A percentile compares a stretch with the other conserved stretches of the same genome.
Evolutionary conservation across 306 rosid species (phyloP).

Genomic region (Rosa persica): DNA sequence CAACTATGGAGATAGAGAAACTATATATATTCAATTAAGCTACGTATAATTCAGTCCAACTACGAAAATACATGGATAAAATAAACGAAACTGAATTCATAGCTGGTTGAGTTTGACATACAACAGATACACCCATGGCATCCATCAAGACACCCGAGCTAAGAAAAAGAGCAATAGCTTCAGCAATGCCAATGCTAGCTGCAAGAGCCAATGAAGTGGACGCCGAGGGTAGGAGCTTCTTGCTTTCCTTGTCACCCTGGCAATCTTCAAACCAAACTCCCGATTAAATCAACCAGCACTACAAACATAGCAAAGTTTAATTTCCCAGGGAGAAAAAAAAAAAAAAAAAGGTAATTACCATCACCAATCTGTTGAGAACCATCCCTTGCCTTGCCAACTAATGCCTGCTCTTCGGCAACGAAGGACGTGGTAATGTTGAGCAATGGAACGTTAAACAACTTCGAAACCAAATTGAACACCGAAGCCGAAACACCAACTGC

Average conservation of each 20-base stretch:
- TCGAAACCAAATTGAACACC: constrained; percentile 80
- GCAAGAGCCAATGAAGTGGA: constrained; percentile 86
- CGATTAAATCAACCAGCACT: constrained; percentile 9
- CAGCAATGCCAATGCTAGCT: constrained; percentile 79
- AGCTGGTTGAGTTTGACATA: constrained; percentile 61
- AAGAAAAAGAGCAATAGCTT: constrained; percentile 67
- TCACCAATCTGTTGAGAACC: constrained; percentile 26
- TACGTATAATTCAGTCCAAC: background rate
- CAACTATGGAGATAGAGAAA: background rate
- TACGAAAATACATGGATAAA: background rate
- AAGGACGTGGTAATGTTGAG: constrained; percentile 94
- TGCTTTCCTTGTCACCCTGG: constrained; percentile 38
- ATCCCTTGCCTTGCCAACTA: constrained; percentile 34
- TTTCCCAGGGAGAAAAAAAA: background rate
- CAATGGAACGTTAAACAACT: constrained; percentile 68
- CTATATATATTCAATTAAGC: background rate
- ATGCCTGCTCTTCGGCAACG: constrained; percentile 91
- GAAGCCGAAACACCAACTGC: constrained; percentile 91
- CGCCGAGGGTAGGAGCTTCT: constrained; percentile 71
- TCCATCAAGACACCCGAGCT: constrained; percentile 76
- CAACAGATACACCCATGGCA: constrained; percentile 89
- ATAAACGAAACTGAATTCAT: background rate
- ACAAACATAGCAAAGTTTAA: background rate
- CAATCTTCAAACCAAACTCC: constrained; percentile 33
- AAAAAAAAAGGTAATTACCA: constrained; percentile 37